Evolutionary conservation across 345 rosid species (phyloP).

Genomic region (Eutrema heterophyllum): DNA sequence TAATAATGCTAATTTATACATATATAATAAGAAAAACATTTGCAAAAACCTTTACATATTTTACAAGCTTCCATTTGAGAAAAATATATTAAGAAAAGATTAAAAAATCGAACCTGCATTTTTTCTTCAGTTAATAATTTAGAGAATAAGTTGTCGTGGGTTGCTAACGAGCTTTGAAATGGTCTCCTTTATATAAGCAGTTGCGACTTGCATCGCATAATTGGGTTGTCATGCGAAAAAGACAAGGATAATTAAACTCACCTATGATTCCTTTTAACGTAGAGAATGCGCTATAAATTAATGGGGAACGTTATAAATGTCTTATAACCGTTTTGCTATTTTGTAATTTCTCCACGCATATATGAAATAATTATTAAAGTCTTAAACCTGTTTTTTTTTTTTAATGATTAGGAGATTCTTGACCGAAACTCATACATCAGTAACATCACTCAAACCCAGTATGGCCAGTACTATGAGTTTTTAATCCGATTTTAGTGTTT

Average conservation of each 20-base stretch:
- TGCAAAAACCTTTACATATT: neutral
- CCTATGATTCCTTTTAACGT: no score
- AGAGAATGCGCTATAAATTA: no score
- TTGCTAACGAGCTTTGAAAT: neutral
- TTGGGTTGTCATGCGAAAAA: neutral
- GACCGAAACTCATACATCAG: no score
- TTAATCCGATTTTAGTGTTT: neutral
- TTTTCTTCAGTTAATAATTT: neutral
- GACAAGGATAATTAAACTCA: neutral
- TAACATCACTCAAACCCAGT: no score
- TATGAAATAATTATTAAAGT: neutral
- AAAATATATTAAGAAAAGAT: neutral
- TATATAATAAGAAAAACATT: neutral
- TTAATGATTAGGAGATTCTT: no score
- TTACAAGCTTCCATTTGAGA: neutral
- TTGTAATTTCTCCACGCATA: neutral
- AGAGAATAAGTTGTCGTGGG: neutral
- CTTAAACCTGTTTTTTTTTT: no score
- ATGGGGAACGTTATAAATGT: neutral
- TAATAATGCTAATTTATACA: neutral
- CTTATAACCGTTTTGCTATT: neutral
- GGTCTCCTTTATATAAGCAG: conserved; percentile 9
- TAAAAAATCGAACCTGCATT: conserved; percentile 18
- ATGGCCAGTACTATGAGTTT: neutral
- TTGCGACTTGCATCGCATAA: neutral